Evolutionary conservation across 805 yeast species (phyloP).

Genomic region (Saturnispora hagleri): DNA sequence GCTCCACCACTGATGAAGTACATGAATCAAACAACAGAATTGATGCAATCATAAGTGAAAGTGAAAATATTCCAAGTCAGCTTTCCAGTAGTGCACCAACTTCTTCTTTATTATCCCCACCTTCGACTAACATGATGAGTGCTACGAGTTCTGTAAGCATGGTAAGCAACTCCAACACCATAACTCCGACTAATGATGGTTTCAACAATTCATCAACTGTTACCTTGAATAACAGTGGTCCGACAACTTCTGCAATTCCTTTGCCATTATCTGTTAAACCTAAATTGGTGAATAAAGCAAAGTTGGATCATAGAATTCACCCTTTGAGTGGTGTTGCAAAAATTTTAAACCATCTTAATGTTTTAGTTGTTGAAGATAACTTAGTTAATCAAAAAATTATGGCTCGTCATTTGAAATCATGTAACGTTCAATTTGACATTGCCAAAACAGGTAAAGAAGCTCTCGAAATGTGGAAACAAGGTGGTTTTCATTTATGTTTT

Average conservation of each 20-base stretch:
- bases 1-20: not conserved
- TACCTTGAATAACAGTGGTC: not conserved
- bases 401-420: constrained; percentile 78
- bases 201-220: not conserved
- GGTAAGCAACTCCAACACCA: not conserved
- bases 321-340: constrained; percentile 29
- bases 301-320: constrained; percentile 7
- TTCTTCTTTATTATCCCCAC: not conserved
- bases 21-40: not conserved
- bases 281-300: not conserved
- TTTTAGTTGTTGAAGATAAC: constrained; percentile 92
- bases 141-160: constrained; percentile 1
- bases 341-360: constrained; percentile 82
- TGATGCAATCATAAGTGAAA: not conserved
- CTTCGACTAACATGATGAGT: not conserved
- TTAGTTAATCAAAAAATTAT: constrained; percentile 87
- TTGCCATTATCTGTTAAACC: not conserved
- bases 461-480: constrained; percentile 85
- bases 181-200: not conserved
- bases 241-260: not conserved
- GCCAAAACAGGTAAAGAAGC: constrained; percentile 96
- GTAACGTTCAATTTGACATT: constrained; percentile 72
- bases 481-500: constrained; percentile 87
- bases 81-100: constrained; percentile 4
- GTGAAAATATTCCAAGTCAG: not conserved